Conservation (phyloP, 2,329 filamentous ascomycete genomes). For the Sporothrix globosa region DNA sequence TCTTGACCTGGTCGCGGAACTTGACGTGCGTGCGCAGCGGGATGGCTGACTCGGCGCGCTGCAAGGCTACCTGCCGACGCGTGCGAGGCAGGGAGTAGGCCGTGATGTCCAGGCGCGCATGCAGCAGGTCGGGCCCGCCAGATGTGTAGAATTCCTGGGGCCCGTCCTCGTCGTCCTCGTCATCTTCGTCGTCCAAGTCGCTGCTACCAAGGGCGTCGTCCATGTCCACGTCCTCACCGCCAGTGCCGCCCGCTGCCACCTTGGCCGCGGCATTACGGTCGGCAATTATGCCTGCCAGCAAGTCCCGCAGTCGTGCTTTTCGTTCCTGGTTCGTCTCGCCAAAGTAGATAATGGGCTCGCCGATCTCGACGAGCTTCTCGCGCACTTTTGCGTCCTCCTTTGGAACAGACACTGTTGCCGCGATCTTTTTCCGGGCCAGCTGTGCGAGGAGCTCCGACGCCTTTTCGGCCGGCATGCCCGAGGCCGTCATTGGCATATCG, state of each 20-base stretch:
- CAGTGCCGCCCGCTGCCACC: not conserved
- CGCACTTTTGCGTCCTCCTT: slow-evolving; percentile 91
- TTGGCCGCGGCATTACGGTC: slow-evolving; percentile 25
- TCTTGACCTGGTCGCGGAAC: slow-evolving; percentile 86
- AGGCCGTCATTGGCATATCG: slow-evolving; percentile 67
- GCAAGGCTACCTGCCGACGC: slow-evolving; percentile 73
- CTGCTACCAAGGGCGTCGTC: slow-evolving; percentile 64
- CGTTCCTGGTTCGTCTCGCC: slow-evolving; percentile 86
- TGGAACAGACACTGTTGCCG: slow-evolving; percentile 83
- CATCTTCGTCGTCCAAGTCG: slow-evolving; percentile 48
- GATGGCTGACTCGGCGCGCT: slow-evolving; percentile 80
- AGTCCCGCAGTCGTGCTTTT: slow-evolving; percentile 80
- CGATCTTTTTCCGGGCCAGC: slow-evolving; percentile 87
- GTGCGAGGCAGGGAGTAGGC: slow-evolving; percentile 82
- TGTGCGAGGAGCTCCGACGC: slow-evolving; percentile 84
- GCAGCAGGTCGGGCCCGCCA: slow-evolving; percentile 72
- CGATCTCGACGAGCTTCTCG: slow-evolving; percentile 76
- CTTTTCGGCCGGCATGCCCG: slow-evolving; percentile 75
- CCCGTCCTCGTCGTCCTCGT: slow-evolving; percentile 68
- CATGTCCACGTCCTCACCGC: slow-evolving; percentile 32
- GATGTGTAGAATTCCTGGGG: slow-evolving; percentile 96
- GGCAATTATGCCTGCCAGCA: slow-evolving; percentile 55
- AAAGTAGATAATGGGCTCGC: slow-evolving; percentile 93
- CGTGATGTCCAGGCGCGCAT: slow-evolving; percentile 78
- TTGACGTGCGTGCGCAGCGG: slow-evolving; percentile 88